Evolutionary conservation across 2,329 filamentous ascomycete genomes (phyloP), one percentile per base, ranked within the genome.

Genomic region (Colletotrichum gloeosporioides): DNA sequence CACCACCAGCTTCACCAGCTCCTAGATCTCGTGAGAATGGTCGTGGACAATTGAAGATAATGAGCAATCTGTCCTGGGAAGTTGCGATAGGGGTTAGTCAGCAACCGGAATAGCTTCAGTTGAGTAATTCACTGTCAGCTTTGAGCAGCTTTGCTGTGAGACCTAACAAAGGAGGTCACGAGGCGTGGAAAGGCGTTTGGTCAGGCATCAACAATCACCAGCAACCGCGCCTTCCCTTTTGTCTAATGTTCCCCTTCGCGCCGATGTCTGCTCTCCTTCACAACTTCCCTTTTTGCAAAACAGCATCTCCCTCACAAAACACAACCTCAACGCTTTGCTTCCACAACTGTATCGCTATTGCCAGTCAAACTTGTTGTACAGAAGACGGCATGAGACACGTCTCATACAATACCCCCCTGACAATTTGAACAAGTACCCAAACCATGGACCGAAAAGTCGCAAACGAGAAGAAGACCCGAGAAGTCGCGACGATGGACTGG

Each of bases 151-250:
- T 25, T 15, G 31, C 2, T 25, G 18, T 62, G 12, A 53, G n/a
- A n/a, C n/a, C 44, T 53, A 0, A 53, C 10, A 53, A 53, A 62
- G n/a, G 59, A n/a, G 16, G 32, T 22, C 6, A 62, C 2, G 6
- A 15, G 29, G 31, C 59, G 18, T 62, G 59, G 8, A 34, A 13
- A 32, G 3, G 29, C 22, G 1, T 62, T 10, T 2, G 29, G 7
- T 49, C 12, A 62, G 59, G 59, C 59, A 62, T 62, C 59, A 62
- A 62, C 59, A 34, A n/a, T 62, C 16, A 34, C 59, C 31, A 32
- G 1, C 10, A 0, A 5, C 10, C 59, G 29, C 29, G 29, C 16
- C 12, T 62, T 62, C 31, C 18, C 1, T 34, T 34, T 62, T 18
- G 27, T 6, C 5, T 29, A 4, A 9, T n/a, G 8, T 27, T 31